Evolutionary conservation across 306 rosid genomes (phyloP).

Genomic region (Herpetospermum pedunculosum): DNA sequence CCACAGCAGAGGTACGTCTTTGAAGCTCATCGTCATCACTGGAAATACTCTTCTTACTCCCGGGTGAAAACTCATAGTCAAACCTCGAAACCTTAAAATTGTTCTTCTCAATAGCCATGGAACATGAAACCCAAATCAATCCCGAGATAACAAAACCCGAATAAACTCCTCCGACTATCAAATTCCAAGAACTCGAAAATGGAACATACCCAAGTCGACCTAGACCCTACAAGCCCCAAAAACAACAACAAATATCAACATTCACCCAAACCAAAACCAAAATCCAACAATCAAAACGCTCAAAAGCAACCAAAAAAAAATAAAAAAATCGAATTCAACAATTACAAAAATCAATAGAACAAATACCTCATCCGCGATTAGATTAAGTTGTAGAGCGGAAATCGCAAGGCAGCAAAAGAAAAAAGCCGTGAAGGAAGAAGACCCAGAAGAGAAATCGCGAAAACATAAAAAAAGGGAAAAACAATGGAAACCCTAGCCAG

Average conservation of each 20-base stretch:
- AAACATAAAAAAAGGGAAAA: neutral
- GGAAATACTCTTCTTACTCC: conserved; percentile 75
- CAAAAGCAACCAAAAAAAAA: neutral
- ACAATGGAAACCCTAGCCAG: conserved; percentile 42
- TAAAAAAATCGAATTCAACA: neutral
- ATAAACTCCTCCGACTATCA: conserved; percentile 2
- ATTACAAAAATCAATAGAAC: neutral
- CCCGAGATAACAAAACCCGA: conserved; percentile 6
- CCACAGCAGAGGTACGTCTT: conserved; percentile 49
- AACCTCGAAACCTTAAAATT: conserved; percentile 75
- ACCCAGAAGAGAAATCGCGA: conserved; percentile 2
- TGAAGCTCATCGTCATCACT: conserved; percentile 84
- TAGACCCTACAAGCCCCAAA: neutral
- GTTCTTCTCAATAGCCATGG: conserved; percentile 97
- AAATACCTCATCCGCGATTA: conserved; percentile 32
- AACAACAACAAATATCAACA: conserved; percentile 3
- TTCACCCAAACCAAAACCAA: neutral
- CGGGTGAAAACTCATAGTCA: conserved; percentile 71
- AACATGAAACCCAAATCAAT: conserved; percentile 31
- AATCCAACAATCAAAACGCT: neutral
- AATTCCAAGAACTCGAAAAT: conserved; percentile 16
- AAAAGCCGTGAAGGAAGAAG: conserved; percentile 8
- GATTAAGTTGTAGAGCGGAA: neutral
- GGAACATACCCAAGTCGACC: conserved; percentile 12
- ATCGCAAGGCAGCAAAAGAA: neutral